Evolutionary conservation across 768 basidiomycete species (phyloP), one percentile per base, ranked within the genome.

Genomic region (Candolleomyces efflorescens): DNA sequence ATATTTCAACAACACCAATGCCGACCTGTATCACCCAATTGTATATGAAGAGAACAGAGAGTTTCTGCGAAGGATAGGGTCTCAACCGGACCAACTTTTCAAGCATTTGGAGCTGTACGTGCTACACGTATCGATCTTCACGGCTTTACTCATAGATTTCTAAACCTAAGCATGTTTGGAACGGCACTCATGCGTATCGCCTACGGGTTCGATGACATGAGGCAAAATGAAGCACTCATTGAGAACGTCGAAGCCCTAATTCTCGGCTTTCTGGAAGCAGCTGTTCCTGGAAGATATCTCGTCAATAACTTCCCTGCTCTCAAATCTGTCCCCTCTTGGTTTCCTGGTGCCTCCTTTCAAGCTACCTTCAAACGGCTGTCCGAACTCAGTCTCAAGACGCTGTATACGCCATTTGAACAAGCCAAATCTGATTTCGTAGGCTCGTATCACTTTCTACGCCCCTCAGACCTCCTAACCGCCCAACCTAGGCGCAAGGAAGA

Each of bases 341-440:
- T 80, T 5, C 79, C 80, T 23, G 81, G 80, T 0, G 73, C 76
- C 6, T 72, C 70, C 22, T 82, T 79, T 63, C 69, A 79, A 59
- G 69, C 65, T 38, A 70, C 67, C 47, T 78, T 78, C 1, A 64
- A 67, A 23, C 38, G 63, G 18, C 72, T 74, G 62, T 65, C 67
- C 18, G 64, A 63, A 15, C 61, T 71, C 11, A 68, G 70, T 9
- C 58, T 66, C 6, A 68, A 73, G 13, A 70, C 78, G 67, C 63
- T 71, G 15, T 69, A 77, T n/a, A 62, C 68, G 7, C 79, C 80
- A 0, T 80, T 78, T 43, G 54, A 62, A 3, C 66, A 68, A 20
- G 69, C 73, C 1, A 67, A 60, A 65, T 20, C 50, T 63, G n/a
- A 61, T 79, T 62, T 78, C 79, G 26, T 11, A 53, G 37, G 18